Evolutionary conservation across 768 basidiomycete species (phyloP), one percentile per base, ranked within the genome.

Genomic region (Pilatotrama ljubarskyi): DNA sequence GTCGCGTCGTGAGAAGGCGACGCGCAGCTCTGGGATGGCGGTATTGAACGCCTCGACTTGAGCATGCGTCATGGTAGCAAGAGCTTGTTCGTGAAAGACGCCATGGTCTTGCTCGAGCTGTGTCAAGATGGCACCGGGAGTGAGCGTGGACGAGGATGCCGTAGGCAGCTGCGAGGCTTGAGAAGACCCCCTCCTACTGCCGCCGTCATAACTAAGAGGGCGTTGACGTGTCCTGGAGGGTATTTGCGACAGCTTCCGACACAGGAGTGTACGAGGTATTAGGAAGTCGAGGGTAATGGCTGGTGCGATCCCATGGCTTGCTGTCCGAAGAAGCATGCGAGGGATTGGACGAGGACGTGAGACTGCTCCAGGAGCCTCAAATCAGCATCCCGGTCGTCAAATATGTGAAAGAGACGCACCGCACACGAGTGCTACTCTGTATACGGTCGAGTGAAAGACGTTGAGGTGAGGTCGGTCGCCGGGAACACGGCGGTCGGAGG

Each of bases 281-380:
- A 83, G 76, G 62, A 80, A 78, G 64, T 83, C 79, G 43, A 82
- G 67, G 13, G 79, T 65, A 25, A 66, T 61, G 51, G 65, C 25
- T 9, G 43, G 59, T 56, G 65, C 59, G 17, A 58, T 40, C 26
- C 55, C 64, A 62, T 68, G 71, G 40, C 58, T 56, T 15, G 58
- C 57, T 49, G 59, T 59, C 62, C 60, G 56, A 18, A 56, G 53
- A 8, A 69, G 62, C 69, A 70, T 70, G 55, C 43, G 56, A 52
- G 25, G 40, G 26, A 20, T 43, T 20, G 24, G 13, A 15, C 8
- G 38, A 11, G 25, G 3, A 32, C 37, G 24, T 18, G 29, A 17
- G 14, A 52, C 76, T 51, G 40, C 36, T 22, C 13, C 1, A 10
- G 13, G 6, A 18, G n/a, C 14, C 2, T 15, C 11, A 11, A 18